phyloP scores from a whole-genome alignment of 805 yeast genomes.

The Peterozyma xylosa region DNA sequence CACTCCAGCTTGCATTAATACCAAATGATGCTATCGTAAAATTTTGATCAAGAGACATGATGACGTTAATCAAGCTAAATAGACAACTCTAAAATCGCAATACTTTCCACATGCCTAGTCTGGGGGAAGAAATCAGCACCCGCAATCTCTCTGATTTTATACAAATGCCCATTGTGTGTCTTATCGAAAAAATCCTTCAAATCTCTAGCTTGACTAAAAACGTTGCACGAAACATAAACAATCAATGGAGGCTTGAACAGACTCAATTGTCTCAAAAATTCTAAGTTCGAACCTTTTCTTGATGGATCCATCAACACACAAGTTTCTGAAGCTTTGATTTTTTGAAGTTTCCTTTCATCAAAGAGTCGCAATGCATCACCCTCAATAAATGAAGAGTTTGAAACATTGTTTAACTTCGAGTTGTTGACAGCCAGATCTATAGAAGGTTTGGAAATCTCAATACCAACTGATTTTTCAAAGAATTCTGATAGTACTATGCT shows the following conservation, averaged over 20 bases:
- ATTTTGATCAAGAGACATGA: no score
- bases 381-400: conserved; percentile 23
- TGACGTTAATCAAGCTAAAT: no score
- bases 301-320: conserved; percentile 38
- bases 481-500: conserved; percentile 25
- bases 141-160: conserved; percentile 18
- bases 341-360: conserved; percentile 16
- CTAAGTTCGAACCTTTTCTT: conserved; percentile 29
- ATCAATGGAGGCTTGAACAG: conserved; percentile 29
- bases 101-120: conserved; percentile 51
- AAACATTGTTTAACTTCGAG: conserved; percentile 26
- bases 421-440: conserved; percentile 30
- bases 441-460: conserved; percentile 27
- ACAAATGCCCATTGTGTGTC: conserved; percentile 12
- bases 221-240: conserved; percentile 36
- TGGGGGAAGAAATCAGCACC: conserved; percentile 48
- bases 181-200: conserved; percentile 22
- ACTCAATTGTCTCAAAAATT: conserved; percentile 27
- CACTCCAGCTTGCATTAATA: no score
- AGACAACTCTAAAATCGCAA: conserved; percentile 31
- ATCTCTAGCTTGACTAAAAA: conserved; percentile 38
- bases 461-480: conserved; percentile 30
- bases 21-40: no score
- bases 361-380: conserved; percentile 33
- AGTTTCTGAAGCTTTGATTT: conserved; percentile 24